phyloP scores from a whole-genome alignment of 176 grass and related monocot genomes.

The Rhynchospora pubera region DNA sequence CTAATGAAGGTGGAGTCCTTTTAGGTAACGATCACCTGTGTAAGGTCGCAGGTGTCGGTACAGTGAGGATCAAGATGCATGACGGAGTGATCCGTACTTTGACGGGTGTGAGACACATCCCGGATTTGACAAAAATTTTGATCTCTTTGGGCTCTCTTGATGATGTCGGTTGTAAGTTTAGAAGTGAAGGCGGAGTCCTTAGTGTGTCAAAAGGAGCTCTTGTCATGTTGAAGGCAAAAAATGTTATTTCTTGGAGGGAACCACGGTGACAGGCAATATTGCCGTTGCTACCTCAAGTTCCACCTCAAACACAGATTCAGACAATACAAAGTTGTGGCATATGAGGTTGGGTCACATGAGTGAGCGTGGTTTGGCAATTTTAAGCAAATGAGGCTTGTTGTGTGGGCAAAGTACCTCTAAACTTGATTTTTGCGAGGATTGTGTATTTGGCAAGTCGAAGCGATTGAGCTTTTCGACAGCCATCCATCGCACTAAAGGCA shows the following conservation, averaged over 20 bases:
- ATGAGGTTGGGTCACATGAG: not conserved
- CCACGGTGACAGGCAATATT: not conserved
- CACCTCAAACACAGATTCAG: not conserved
- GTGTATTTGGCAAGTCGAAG: not conserved
- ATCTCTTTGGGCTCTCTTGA: slow-evolving; percentile 12
- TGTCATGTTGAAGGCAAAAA: not conserved
- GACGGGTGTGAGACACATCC: not conserved
- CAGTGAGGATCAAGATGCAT: not conserved
- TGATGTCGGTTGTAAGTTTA: not conserved
- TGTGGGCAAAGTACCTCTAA: not conserved
- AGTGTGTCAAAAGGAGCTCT: not conserved
- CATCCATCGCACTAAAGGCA: no score
- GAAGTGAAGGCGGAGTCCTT: not conserved
- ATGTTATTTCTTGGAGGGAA: not conserved
- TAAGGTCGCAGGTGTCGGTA: not conserved
- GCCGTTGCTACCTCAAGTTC: not conserved
- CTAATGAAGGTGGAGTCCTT: not conserved
- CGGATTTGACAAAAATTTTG: not conserved
- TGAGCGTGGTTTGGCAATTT: not conserved
- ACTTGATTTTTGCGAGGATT: not conserved
- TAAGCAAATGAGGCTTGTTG: not conserved
- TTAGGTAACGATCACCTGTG: not conserved
- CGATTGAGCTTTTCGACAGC: not conserved
- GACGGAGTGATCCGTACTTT: not conserved
- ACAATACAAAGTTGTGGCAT: not conserved